Evolutionary conservation across 768 basidiomycete genomes (phyloP), one percentile per base, ranked within the genome.

Genomic region (Russula earlei): DNA sequence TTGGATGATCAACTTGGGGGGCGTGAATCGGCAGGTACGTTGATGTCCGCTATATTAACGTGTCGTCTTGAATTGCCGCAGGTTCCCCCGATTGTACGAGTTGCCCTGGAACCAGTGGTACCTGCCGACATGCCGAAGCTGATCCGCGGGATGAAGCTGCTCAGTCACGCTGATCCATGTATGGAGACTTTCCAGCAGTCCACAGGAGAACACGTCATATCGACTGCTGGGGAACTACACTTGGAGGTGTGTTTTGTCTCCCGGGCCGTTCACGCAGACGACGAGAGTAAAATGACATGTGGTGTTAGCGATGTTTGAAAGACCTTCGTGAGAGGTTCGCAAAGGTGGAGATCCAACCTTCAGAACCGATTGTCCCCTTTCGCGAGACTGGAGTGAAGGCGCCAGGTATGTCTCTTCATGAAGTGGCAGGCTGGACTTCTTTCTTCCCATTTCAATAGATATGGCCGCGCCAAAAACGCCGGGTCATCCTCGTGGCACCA

Each of bases 131-230:
- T 98, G 82, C 85, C 83, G 1, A 92, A 90, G 67, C 76, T 99
- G 22, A 78, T 98, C 43, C 78, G 77, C 36, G 96, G 96, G 1
- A 73, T 99, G 52, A 88, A 87, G 61, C 74, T 98, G 12, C 80
- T 99, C 33, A 87, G 85, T 62, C 94, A 97, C 67, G 86, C 93
- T 4, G 96, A 98, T 72, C 95, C 96, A 1, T 98, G 93, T 61
- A 94, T 95, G 4, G 92, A 98, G 67, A 94, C 90, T 0, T 93
- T 97, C 68, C 93, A 97, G 62, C 96, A 98, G 69, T 82, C 91
- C 64, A 96, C 94, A 0, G 96, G 96, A 31, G 96, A 99, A 68
- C 87, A 96, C 68, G 96, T 99, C 54, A 96, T 99, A 60, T 70
- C 97, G 57, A 90, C 90, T 3, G 96, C 96, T 1, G 96, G 96